A percentile compares a stretch with the other conserved stretches of the same genome.
Conservation (phyloP, 768 basidiomycete species). For the Xerocomellus chrysenteron region DNA sequence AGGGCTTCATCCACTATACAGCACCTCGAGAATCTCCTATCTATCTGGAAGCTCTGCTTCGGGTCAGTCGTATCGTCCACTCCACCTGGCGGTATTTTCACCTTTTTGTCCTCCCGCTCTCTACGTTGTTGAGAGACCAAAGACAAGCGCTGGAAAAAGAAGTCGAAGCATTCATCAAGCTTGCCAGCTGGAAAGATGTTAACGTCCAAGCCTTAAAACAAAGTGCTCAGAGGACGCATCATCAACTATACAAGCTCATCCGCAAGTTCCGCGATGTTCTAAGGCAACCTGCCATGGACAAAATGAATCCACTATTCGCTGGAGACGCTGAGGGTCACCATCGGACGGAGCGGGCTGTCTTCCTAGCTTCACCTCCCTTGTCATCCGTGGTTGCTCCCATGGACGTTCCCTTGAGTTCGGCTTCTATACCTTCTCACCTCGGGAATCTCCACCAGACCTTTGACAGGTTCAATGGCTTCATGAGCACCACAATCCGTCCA, state of each 20-base stretch:
- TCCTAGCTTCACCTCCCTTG: neutral
- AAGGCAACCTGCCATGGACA: constrained; percentile 61
- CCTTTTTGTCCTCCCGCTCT: constrained; percentile 54
- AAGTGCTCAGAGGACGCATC: constrained; percentile 88
- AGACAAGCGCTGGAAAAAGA: constrained; percentile 71
- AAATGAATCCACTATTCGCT: constrained; percentile 38
- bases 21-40: constrained; percentile 28
- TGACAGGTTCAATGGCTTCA: constrained; percentile 45
- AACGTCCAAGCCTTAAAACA: constrained; percentile 92
- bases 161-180: constrained; percentile 80
- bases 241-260: constrained; percentile 85
- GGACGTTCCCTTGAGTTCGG: constrained; percentile 2
- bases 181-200: constrained; percentile 98
- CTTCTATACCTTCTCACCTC: constrained; percentile 38
- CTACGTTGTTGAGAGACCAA: constrained; percentile 51
- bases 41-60: constrained; percentile 39
- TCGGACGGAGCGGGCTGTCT: constrained; percentile 10
- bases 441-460: constrained; percentile 51
- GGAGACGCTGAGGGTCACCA: constrained; percentile 35
- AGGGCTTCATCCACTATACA: constrained; percentile 44
- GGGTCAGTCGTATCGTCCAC: constrained; percentile 58
- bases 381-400: neutral
- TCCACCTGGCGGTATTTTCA: constrained; percentile 61
- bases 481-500: constrained; percentile 41
- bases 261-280: constrained; percentile 90